phyloP scores from a whole-genome alignment of 805 yeast genomes.

The Pichia phayaonensis region DNA sequence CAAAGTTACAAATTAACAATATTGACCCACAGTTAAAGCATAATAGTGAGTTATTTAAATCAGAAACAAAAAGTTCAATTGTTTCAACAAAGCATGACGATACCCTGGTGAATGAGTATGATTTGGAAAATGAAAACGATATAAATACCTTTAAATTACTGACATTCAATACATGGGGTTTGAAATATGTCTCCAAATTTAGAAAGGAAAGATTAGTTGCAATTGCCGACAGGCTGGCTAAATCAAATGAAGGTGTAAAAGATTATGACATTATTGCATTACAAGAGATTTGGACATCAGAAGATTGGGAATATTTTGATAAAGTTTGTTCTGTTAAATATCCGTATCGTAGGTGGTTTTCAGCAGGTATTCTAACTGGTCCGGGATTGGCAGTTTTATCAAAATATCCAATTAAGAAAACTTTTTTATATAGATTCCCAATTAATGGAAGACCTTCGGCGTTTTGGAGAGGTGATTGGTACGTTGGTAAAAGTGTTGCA shows the following conservation, averaged over 20 bases:
- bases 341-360: slow-evolving; percentile 64
- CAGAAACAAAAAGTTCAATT: background rate
- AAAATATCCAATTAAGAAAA: slow-evolving; percentile 70
- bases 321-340: slow-evolving; percentile 36
- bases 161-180: slow-evolving; percentile 84
- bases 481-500: slow-evolving; percentile 85
- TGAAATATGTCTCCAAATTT: slow-evolving; percentile 71
- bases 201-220: slow-evolving; percentile 60
- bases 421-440: slow-evolving; percentile 79
- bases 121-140: background rate
- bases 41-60: background rate
- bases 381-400: slow-evolving; percentile 89
- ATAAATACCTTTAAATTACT: slow-evolving; percentile 38
- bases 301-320: slow-evolving; percentile 69
- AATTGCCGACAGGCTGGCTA: slow-evolving; percentile 59
- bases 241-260: slow-evolving; percentile 10
- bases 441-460: slow-evolving; percentile 94
- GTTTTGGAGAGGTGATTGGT: slow-evolving; percentile 93
- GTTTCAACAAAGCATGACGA: background rate
- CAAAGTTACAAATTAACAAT: background rate
- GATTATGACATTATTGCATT: slow-evolving; percentile 79
- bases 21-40: background rate
- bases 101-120: background rate
- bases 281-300: slow-evolving; percentile 91
- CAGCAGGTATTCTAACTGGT: slow-evolving; percentile 81